Base-by-base conservation (phyloP, 192 early-diverging fungal genomes). In the Umbelopsis sp. region DNA sequence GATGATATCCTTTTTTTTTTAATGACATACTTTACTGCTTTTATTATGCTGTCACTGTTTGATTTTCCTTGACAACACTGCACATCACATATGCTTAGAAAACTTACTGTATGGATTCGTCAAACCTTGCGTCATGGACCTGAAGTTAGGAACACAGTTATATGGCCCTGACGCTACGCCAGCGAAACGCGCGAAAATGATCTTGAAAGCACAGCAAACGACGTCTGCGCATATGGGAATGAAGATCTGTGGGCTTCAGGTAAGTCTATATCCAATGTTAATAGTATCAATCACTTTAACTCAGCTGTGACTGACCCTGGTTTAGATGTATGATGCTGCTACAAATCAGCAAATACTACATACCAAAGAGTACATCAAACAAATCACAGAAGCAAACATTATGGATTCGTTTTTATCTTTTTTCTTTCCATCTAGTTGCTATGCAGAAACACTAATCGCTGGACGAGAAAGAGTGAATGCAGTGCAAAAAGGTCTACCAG, bases 111-210 rank as follows among this genome's bases (percentile, higher is more conserved):
- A 75, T 55, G 83, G 85, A 12, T 94, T 94, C 71, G 80, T 69
- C 12, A 78, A 87, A 44, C 89, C 95, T 1, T 96, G 93, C 69
- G 79, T 97, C 12, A 76, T 93, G 48, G 97, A 98, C 78, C 51
- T 97, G 25, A 98, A 98, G 77, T 72, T 99, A 46, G 97, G 96
- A 8, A 85, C 84, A 3, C 85, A 87, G 51, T 76, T 96, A 37
- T 91, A 89, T 73, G 94, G 91, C 49, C 81, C 87, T 27, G 83
- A 91, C 35, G 94, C 94, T 0, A 67, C 77, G 1, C 86, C 86
- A 8, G 90, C 84, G 49, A 98, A 98, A 78, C 78, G 76, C 8
- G 74, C 71, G 22, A 83, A 84, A 69, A 92, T 94, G 88, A 77
- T 82, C 37, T 37, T 72, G 18, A 88, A 89, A 64, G 91, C 96